These are phyloP conservation scores for Plasmodium cynomolgi DNA, from an alignment of 169 alveolate species.

Conservation along the genomic window DNA sequence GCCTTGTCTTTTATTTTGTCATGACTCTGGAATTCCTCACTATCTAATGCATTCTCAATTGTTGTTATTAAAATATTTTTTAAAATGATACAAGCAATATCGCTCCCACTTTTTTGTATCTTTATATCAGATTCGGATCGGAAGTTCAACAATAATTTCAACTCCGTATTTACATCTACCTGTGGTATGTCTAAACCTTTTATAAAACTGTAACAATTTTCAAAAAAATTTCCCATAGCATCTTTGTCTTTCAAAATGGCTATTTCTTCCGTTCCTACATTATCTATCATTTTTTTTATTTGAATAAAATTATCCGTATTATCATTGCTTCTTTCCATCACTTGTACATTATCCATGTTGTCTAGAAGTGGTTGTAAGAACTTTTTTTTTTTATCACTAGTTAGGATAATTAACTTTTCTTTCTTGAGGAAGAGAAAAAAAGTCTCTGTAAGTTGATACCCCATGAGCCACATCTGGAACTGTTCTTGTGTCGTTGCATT, in stretches of 20 bases:
- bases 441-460: slow-evolving; percentile 92
- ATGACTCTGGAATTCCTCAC: slow-evolving; percentile 82
- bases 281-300: slow-evolving; percentile 18
- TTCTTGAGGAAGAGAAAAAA: slow-evolving; percentile 85
- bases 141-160: slow-evolving; percentile 26
- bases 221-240: slow-evolving; percentile 65
- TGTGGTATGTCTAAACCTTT: slow-evolving; percentile 15
- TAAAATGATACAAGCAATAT: slow-evolving; percentile 82
- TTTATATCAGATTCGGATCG: slow-evolving; percentile 68
- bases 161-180: slow-evolving; percentile 20
- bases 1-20: slow-evolving; percentile 78
- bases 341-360: neutral
- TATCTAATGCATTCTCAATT: slow-evolving; percentile 84
- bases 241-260: slow-evolving; percentile 55
- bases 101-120: slow-evolving; percentile 81
- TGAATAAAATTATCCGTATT: slow-evolving; percentile 28
- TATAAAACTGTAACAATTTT: slow-evolving; percentile 41
- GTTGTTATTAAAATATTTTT: slow-evolving; percentile 80
- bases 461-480: slow-evolving; percentile 90
- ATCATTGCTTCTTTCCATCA: slow-evolving; percentile 49
- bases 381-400: slow-evolving; percentile 89
- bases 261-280: neutral
- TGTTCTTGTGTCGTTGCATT: slow-evolving; percentile 64
- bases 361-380: slow-evolving; percentile 57
- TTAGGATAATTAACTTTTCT: slow-evolving; percentile 85